Conservation (phyloP, 2,329 filamentous ascomycete species). For the Trichophyton simii region DNA sequence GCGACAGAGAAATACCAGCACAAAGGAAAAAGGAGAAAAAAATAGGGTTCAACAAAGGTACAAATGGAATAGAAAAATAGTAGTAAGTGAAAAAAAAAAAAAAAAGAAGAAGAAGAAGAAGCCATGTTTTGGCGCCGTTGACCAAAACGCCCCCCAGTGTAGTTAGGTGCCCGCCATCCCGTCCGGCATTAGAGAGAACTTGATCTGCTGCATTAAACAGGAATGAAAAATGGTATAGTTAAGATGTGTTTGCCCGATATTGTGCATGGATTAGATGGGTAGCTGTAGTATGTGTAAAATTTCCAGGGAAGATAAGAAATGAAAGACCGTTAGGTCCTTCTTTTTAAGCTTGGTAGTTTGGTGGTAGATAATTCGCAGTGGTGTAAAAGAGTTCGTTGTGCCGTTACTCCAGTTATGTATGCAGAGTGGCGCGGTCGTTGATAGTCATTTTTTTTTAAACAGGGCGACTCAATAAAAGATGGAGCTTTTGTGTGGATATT, state of each 20-base stretch:
- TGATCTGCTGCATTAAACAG: not conserved
- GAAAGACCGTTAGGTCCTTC: not conserved
- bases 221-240: not conserved
- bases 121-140: constrained; percentile 1
- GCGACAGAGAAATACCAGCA: not conserved
- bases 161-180: not conserved
- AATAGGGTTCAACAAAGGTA: not conserved
- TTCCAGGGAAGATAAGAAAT: not conserved
- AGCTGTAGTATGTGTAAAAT: not conserved
- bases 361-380: not conserved
- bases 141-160: not conserved
- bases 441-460: not conserved
- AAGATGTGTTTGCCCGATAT: not conserved
- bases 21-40: not conserved
- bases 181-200: not conserved
- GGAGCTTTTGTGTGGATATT: not conserved
- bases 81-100: not conserved
- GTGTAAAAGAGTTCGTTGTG: not conserved
- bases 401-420: not conserved
- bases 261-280: not conserved
- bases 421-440: not conserved
- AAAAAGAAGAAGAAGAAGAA: not conserved
- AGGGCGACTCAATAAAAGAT: not conserved
- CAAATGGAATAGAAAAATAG: not conserved
- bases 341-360: not conserved